Evolutionary conservation across 192 early-diverging fungal species (phyloP).

Genomic region (Rhizophagus prolifer): DNA sequence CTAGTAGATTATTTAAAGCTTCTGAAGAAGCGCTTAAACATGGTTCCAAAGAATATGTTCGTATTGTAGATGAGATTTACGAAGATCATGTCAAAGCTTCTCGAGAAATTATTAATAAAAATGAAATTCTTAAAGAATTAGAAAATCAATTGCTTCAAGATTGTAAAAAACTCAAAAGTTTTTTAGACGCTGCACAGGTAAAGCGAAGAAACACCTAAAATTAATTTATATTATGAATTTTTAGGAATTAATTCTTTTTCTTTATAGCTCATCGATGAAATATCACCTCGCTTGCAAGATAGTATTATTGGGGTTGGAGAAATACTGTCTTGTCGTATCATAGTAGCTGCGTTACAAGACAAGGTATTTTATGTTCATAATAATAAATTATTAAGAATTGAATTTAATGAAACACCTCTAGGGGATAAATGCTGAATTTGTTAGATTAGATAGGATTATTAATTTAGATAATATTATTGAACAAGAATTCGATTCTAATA

Average conservation of each 20-base stretch:
- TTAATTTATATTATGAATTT: not conserved
- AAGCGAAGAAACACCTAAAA: not conserved
- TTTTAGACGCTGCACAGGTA: slow-evolving; percentile 91
- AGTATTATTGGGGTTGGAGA: slow-evolving; percentile 94
- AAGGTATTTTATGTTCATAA: slow-evolving; percentile 32
- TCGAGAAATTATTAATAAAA: slow-evolving; percentile 50
- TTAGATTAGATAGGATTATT: slow-evolving; percentile 82
- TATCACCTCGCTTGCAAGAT: slow-evolving; percentile 94
- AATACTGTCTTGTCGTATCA: slow-evolving; percentile 88
- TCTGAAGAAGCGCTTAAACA: slow-evolving; percentile 73
- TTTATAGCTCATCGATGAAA: slow-evolving; percentile 84
- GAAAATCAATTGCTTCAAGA: slow-evolving; percentile 70
- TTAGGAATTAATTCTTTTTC: not conserved
- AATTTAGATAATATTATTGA: slow-evolving; percentile 86
- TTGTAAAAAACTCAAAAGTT: slow-evolving; percentile 75
- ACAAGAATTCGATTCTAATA: slow-evolving; percentile 72
- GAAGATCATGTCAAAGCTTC: slow-evolving; percentile 77
- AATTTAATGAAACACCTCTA: slow-evolving; percentile 26
- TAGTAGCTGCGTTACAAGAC: slow-evolving; percentile 78
- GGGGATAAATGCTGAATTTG: slow-evolving; percentile 81
- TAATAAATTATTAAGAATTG: not conserved
- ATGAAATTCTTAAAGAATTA: slow-evolving; percentile 51
- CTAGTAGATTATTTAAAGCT: slow-evolving; percentile 74
- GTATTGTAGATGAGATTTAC: slow-evolving; percentile 82
- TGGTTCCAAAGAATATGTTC: slow-evolving; percentile 62